These are phyloP conservation scores for Lachnellula suecica DNA, from an alignment of 2,329 filamentous ascomycete genomes.

Conservation along the genomic window DNA sequence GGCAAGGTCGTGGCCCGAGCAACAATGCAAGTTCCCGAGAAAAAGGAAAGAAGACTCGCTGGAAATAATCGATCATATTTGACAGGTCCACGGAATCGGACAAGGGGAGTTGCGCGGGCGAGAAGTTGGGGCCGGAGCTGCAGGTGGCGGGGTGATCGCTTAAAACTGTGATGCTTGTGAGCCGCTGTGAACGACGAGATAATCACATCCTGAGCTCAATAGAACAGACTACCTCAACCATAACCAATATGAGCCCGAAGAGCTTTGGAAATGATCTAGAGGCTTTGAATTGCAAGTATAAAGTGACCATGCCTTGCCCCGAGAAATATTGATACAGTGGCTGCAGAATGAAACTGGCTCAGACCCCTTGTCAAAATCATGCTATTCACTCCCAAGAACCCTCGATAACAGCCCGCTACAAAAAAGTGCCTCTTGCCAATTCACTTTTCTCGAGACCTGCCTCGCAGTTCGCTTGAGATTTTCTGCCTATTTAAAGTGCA, in stretches of 20 bases:
- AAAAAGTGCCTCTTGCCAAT: neutral
- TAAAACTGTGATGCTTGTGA: conserved; percentile 3
- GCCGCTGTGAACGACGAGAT: conserved; percentile 10
- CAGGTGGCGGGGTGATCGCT: conserved; percentile 4
- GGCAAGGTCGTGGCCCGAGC: neutral
- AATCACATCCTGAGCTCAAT: neutral
- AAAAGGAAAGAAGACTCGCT: neutral
- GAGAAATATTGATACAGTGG: neutral
- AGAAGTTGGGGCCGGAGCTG: neutral
- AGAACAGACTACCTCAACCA: neutral
- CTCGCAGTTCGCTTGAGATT: neutral
- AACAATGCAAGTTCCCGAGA: neutral
- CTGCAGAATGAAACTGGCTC: neutral
- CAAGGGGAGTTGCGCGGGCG: neutral
- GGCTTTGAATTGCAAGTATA: neutral
- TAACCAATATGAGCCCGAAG: neutral
- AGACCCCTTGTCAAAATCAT: neutral
- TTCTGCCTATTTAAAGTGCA: neutral
- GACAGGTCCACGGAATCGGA: neutral
- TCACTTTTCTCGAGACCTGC: neutral
- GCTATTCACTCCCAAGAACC: neutral
- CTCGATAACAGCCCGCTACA: neutral
- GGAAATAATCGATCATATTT: neutral
- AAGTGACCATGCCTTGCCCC: neutral
- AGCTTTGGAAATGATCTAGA: neutral